phyloP scores from a whole-genome alignment of 148 eudicot genomes.

The Rhododendron molle region DNA sequence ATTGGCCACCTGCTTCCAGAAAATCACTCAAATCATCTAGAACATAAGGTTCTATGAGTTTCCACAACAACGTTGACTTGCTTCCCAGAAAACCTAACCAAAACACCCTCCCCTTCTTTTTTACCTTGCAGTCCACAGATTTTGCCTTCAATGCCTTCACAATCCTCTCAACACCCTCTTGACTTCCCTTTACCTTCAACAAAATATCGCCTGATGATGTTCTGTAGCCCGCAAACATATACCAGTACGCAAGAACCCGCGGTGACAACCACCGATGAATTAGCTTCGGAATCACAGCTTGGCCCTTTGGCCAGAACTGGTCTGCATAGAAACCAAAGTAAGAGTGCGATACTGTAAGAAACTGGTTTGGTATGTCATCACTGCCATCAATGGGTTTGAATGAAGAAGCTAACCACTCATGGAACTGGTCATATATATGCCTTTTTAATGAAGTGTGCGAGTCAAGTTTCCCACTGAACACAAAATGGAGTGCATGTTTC shows the following conservation, averaged over 20 bases:
- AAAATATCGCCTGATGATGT: slow-evolving; percentile 77
- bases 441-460: slow-evolving; percentile 56
- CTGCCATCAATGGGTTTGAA: slow-evolving; percentile 23
- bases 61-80: slow-evolving; percentile 58
- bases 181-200: slow-evolving; percentile 63
- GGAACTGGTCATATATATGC: slow-evolving; percentile 56
- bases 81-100: slow-evolving; percentile 88
- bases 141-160: slow-evolving; percentile 49
- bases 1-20: slow-evolving; percentile 35
- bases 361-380: slow-evolving; percentile 46
- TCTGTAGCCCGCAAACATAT: slow-evolving; percentile 73
- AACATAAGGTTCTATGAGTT: slow-evolving; percentile 56
- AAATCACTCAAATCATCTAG: slow-evolving; percentile 45
- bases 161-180: slow-evolving; percentile 58
- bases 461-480: slow-evolving; percentile 47
- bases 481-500: slow-evolving; percentile 44
- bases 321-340: slow-evolving; percentile 73
- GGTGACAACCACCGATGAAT: slow-evolving; percentile 89
- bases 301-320: slow-evolving; percentile 69
- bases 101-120: slow-evolving; percentile 62
- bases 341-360: slow-evolving; percentile 62
- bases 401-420: slow-evolving; percentile 70
- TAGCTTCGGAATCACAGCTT: slow-evolving; percentile 58
- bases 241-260: slow-evolving; percentile 95
- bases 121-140: slow-evolving; percentile 58